A percentile compares a stretch with the other conserved stretches of the same genome.
Conservation (phyloP, 1,139 yeast genomes). For the Saccharomyces uvarum region DNA sequence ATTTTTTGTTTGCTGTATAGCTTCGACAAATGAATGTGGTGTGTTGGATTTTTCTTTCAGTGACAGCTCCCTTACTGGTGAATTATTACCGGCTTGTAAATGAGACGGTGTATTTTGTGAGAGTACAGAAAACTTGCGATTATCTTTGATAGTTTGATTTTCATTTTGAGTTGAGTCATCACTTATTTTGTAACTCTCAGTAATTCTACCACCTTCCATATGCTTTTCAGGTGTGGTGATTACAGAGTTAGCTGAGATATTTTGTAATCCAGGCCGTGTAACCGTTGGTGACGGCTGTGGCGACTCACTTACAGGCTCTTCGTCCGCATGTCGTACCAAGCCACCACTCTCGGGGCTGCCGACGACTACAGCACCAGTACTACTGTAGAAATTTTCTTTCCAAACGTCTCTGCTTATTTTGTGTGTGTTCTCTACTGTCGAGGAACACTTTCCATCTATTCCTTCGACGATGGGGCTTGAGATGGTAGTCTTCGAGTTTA, state of each 20-base stretch:
- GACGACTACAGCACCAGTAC: not conserved
- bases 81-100: not conserved
- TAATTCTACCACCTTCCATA: not conserved
- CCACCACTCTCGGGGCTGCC: not conserved
- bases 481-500: not conserved
- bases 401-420: not conserved
- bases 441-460: not conserved
- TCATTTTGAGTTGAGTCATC: not conserved
- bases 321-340: not conserved
- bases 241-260: not conserved
- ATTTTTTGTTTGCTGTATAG: constrained; percentile 31
- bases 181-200: not conserved
- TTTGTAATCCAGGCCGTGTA: not conserved
- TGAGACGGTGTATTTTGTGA: not conserved
- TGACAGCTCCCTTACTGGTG: not conserved
- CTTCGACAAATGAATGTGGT: constrained; percentile 21
- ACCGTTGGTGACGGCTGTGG: not conserved
- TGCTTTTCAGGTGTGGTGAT: not conserved
- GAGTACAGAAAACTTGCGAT: not conserved
- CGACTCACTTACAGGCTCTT: not conserved
- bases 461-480: not conserved
- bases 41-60: constrained; percentile 5
- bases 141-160: not conserved
- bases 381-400: not conserved
- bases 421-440: not conserved